Percentiles rank a stretch among this genome's conserved stretches.
These are phyloP conservation scores for Coemansia sp. DNA, from an alignment of 192 early-diverging fungal genomes.

Conservation along the genomic window DNA sequence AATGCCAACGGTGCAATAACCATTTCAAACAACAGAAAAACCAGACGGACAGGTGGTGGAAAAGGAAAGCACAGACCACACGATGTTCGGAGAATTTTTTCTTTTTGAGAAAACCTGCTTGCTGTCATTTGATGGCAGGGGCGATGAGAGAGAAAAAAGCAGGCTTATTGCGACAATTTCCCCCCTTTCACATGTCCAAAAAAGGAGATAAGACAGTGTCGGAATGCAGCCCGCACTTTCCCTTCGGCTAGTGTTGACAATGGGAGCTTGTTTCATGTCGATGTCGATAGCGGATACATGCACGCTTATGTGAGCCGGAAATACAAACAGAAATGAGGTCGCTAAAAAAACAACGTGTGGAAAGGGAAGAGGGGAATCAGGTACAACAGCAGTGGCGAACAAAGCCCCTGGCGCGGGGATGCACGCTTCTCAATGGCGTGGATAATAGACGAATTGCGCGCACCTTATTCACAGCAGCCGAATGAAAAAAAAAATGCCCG, in stretches of 20 bases:
- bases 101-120: background rate
- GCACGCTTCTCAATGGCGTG: too few species aligned
- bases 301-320: background rate
- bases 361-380: background rate
- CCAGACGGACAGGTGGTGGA: background rate
- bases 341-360: background rate
- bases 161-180: too few species aligned
- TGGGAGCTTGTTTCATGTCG: background rate
- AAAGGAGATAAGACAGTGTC: background rate
- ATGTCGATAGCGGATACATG: background rate
- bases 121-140: background rate
- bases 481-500: too few species aligned
- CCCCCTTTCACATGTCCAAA: background rate
- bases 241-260: too few species aligned
- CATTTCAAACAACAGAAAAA: background rate
- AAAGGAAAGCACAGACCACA: slow-evolving; percentile 6
- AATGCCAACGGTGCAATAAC: too few species aligned
- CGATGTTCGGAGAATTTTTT: background rate
- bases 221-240: too few species aligned
- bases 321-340: too few species aligned
- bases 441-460: too few species aligned
- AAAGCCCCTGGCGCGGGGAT: too few species aligned
- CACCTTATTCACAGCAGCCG: too few species aligned
- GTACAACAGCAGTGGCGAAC: background rate
- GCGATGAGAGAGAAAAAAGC: background rate